Evolutionary conservation across 352 stramenopile species (phyloP), one percentile per base, ranked within the genome.

Genomic region (Elongisporangium prolatum): DNA sequence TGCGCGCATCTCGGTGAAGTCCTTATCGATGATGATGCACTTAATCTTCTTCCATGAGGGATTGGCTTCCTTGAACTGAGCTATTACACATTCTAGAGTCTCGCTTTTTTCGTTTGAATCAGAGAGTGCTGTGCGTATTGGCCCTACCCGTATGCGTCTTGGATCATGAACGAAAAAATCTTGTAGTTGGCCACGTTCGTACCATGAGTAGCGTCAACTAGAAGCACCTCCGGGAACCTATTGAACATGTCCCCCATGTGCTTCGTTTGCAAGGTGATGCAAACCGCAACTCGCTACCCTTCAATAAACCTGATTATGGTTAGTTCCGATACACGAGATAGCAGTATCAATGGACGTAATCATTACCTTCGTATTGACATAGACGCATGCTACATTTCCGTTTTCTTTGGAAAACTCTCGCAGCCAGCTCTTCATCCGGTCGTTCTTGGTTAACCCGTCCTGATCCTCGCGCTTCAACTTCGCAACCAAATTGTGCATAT

Each of bases 21-120:
- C 64, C 37, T 76, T 69, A 37, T 72, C 60, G 13, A 71, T 64
- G 7, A 74, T 10, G 2, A 73, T 61, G 21, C 37, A 60, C 20
- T 61, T 16, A 0, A 76, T 50, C 4, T 61, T 50, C 0, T 2
- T 40, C 57, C 58, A 76, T 0, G 21, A 28, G 0, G 63, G 59
- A 17, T 75, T 67, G 53, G 55, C 48, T 1, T 37, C 34, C 28
- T 69, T 71, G 58, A 72, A 72, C 21, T 59, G 34, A 20, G 59
- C 54, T 7, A 72, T 51, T 11, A 56, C 55, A 0, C 52, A 61
- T 18, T 60, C 2, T 1, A 73, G 59, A 11, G 56, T 65, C 20
- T 54, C 18, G 0, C 48, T 57, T 10, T 22, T 24, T 40, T 69
- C 64, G 17, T 64, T 71, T 68, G 54, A 3, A 71, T 17, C 1